A percentile compares a stretch with the other conserved stretches of the same genome.
phyloP scores from a whole-genome alignment of 805 yeast genomes.

The Wickerhamiella shivajii region DNA sequence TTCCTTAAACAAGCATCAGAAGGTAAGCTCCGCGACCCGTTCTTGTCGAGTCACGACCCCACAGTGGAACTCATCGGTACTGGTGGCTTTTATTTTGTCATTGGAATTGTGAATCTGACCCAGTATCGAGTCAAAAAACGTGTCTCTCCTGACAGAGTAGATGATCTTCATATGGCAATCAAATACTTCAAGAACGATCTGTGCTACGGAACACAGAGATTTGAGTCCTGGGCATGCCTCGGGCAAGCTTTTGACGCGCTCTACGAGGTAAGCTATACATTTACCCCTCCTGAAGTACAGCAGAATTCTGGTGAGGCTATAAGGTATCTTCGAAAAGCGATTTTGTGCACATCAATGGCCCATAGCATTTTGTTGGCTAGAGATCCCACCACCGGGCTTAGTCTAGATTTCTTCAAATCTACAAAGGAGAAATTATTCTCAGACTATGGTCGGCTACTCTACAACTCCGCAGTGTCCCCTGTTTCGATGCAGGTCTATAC shows the following conservation, averaged over 20 bases:
- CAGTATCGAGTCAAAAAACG: slow-evolving; percentile 58
- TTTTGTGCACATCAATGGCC: slow-evolving; percentile 66
- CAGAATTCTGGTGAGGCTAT: slow-evolving; percentile 53
- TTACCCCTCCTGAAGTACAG: slow-evolving; percentile 1
- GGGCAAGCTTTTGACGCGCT: slow-evolving; percentile 66
- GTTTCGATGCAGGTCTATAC: slow-evolving; percentile 36
- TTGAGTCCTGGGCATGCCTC: slow-evolving; percentile 75
- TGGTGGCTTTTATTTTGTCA: slow-evolving; percentile 51
- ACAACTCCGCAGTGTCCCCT: slow-evolving; percentile 24
- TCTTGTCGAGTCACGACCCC: slow-evolving; percentile 18
- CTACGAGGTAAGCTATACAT: slow-evolving; percentile 57
- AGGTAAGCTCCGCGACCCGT: slow-evolving; percentile 15
- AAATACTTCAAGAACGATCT: slow-evolving; percentile 53
- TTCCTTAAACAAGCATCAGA: slow-evolving; percentile 2
- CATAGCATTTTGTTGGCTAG: slow-evolving; percentile 27
- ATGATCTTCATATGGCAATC: slow-evolving; percentile 65
- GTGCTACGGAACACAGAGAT: slow-evolving; percentile 45
- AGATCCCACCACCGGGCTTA: slow-evolving; percentile 2
- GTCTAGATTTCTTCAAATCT: slow-evolving; percentile 20
- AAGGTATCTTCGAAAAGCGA: slow-evolving; percentile 47
- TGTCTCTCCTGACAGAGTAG: slow-evolving; percentile 64
- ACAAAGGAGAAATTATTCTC: slow-evolving; percentile 36
- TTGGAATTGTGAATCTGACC: slow-evolving; percentile 55
- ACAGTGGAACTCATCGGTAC: slow-evolving; percentile 27
- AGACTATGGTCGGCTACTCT: slow-evolving; percentile 42